These are phyloP conservation scores for Quercus phellos DNA, from an alignment of 331 rosid genomes.

Conservation along the genomic window DNA sequence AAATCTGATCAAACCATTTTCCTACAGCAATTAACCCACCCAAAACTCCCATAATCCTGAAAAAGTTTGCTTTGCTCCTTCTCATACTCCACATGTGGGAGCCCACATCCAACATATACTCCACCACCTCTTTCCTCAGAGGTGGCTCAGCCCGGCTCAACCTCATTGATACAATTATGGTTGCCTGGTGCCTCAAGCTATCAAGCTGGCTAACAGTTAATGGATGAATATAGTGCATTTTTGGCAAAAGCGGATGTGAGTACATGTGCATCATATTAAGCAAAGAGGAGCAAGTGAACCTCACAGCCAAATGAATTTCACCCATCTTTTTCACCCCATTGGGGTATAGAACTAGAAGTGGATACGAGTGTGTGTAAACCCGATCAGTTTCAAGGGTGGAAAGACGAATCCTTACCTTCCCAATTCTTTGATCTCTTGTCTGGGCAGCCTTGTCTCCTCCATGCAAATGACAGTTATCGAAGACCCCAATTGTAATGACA, in stretches of 20 bases:
- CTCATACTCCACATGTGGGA: conserved; percentile 99
- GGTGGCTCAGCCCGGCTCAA: conserved; percentile 93
- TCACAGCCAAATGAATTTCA: conserved; percentile 85
- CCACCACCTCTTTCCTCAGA: conserved; percentile 79
- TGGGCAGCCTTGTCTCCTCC: conserved; percentile 79
- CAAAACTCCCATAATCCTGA: conserved; percentile 80
- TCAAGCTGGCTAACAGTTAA: conserved; percentile 83
- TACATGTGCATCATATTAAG: conserved; percentile 98
- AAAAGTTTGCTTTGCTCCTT: conserved; percentile 91
- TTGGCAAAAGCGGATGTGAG: conserved; percentile 79
- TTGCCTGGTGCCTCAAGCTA: conserved; percentile 86
- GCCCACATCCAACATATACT: conserved; percentile 90
- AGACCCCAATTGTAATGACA: conserved; percentile 78
- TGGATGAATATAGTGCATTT: conserved; percentile 93
- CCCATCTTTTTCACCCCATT: conserved; percentile 95
- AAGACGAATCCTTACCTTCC: conserved; percentile 90
- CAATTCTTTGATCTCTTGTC: conserved; percentile 65
- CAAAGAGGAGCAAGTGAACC: conserved; percentile 76
- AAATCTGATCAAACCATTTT: conserved; percentile 94
- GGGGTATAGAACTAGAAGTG: conserved; percentile 71
- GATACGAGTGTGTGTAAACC: conserved; percentile 87
- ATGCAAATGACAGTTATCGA: conserved; percentile 88
- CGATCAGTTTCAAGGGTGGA: conserved; percentile 91
- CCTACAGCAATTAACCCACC: conserved; percentile 87
- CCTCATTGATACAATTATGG: conserved; percentile 77